Base-by-base conservation (phyloP, 116 monocot species). In the Dioscorea cayenensis region DNA sequence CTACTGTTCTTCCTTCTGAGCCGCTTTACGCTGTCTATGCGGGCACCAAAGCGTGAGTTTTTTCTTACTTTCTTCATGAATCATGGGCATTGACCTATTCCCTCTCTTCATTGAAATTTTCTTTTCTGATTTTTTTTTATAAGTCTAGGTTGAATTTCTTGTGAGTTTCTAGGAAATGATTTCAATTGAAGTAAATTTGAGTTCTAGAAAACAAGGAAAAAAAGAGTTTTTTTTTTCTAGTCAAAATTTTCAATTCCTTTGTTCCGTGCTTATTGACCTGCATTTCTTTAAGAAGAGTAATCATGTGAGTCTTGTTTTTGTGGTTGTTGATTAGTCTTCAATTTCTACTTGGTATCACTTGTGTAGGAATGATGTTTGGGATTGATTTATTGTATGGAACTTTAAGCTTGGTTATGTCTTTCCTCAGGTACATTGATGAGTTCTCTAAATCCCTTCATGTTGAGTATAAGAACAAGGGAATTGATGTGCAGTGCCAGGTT, bases 1-100 rank as follows among this genome's bases (percentile, higher is more conserved):
- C 97, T 18, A 77, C 77, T 14, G 86, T 93, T 12, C 81, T 93
- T 14, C 97, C 97, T 1, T 90, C 97, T 2, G 82, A 88, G 66
- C 97, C 97, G n/a, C 83, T 97, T 58, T 93, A 88, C 52, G 80
- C 86, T 13, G 82, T 93, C 71, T 97, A 97, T 43, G 93, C 88
- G 6, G 97, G 88, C 60, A 88, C 88, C 37, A 97, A 97, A 88
- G 86, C 93, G 97, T 97, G 72, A 93, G 89, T 79, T 50, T 49
- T 50, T 36, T 52, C 20, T 25, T 58, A 18, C 38, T 29, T 37
- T 3, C 5, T 60, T 68, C 3, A 3, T 43, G 43, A 7, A 12
- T 43, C 43, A 43, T 43, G 43, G 11, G 11, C 43, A 43, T 43
- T 43, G 43, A 43, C 7, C 43, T 43, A 6, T 43, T 43, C 12